Percentiles rank a stretch among this genome's conserved stretches.
These are phyloP conservation scores for Nakazawaea peltata DNA, from an alignment of 805 yeast genomes.

Conservation along the genomic window DNA sequence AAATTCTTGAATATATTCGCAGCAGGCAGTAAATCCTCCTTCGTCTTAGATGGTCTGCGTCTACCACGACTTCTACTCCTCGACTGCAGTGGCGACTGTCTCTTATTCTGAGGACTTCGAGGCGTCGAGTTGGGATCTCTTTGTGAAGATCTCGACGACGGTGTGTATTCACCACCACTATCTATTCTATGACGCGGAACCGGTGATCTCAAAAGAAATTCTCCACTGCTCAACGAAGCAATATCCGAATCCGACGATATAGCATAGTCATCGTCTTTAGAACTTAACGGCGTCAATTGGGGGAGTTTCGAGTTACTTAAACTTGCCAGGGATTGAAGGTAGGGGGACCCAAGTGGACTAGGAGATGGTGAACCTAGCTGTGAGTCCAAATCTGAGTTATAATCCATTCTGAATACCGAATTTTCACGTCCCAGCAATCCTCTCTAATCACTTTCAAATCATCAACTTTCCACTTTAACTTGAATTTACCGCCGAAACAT, in stretches of 20 bases:
- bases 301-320: conserved; percentile 16
- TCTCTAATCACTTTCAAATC: too few relatives aligned
- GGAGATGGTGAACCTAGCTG: neutral
- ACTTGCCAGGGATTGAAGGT: conserved; percentile 9
- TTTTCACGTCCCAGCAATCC: too few relatives aligned
- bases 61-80: conserved; percentile 19
- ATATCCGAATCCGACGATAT: conserved; percentile 22
- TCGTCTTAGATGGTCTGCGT: conserved; percentile 15
- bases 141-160: conserved; percentile 1
- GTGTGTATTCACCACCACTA: too few relatives aligned
- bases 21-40: conserved; percentile 33
- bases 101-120: conserved; percentile 1
- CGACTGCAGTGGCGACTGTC: neutral
- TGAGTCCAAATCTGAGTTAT: conserved; percentile 2
- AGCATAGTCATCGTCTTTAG: conserved; percentile 21
- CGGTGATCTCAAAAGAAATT: conserved; percentile 8
- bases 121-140: neutral
- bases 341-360: conserved; percentile 3
- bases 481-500: too few relatives aligned
- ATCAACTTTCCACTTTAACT: too few relatives aligned
- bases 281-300: conserved; percentile 18
- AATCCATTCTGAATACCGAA: neutral
- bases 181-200: conserved; percentile 2
- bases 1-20: conserved; percentile 77
- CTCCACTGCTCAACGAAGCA: conserved; percentile 16